A percentile compares a stretch with the other conserved stretches of the same genome.
phyloP scores from a whole-genome alignment of 495 filamentous ascomycete genomes.

The Penicillium desertorum region DNA sequence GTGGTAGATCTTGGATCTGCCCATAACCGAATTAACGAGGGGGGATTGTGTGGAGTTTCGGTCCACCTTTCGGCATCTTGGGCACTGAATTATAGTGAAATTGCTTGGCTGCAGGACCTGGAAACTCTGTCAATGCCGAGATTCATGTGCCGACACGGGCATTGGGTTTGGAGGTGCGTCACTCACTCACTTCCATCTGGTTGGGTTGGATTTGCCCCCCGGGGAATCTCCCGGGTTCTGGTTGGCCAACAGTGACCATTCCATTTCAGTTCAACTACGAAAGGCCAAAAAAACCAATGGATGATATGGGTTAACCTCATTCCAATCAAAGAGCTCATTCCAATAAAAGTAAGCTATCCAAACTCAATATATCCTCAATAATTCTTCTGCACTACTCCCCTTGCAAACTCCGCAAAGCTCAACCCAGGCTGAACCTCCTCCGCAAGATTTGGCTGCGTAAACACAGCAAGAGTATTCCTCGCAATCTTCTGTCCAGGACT shows the following conservation, averaged over 20 bases:
- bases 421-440: slow-evolving; percentile 76
- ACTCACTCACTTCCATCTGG: not conserved
- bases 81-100: not conserved
- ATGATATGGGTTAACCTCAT: not conserved
- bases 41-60: not conserved
- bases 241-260: not conserved
- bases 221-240: not conserved
- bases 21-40: not conserved
- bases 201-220: not conserved
- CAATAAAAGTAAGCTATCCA: too few species aligned
- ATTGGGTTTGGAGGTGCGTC: slow-evolving; percentile 6
- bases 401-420: slow-evolving; percentile 85
- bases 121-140: slow-evolving; percentile 3
- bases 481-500: slow-evolving; percentile 54
- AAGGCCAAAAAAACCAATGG: not conserved
- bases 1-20: not conserved
- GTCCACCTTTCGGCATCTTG: not conserved
- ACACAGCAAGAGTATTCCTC: slow-evolving; percentile 92
- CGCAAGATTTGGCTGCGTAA: slow-evolving; percentile 92
- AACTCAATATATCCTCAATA: slow-evolving; percentile 40
- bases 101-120: not conserved
- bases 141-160: not conserved
- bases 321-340: not conserved
- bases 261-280: not conserved
- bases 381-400: slow-evolving; percentile 78